A percentile compares a stretch with the other conserved stretches of the same genome.
Evolutionary conservation across 768 basidiomycete genomes (phyloP).

Genomic region (Zangia roseola): DNA sequence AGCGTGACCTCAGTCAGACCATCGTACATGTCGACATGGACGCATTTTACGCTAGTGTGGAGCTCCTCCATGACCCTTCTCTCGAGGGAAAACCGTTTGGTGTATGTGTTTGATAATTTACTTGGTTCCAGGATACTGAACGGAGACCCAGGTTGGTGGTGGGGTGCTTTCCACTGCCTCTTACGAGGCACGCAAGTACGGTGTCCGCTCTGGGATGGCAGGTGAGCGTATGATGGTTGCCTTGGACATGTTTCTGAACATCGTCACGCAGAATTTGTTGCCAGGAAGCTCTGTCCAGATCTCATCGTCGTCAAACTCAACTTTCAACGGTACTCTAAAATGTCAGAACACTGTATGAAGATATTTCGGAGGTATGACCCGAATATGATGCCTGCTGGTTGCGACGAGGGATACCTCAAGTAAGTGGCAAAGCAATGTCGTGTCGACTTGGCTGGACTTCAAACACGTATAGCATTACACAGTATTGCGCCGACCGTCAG

Average conservation of each 20-base stretch:
- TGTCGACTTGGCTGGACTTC: constrained; percentile 2
- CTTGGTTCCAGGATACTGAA: constrained; percentile 1
- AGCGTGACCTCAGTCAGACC: constrained; percentile 74
- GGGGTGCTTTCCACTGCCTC: constrained; percentile 89
- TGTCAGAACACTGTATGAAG: constrained; percentile 69
- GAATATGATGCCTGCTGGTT: constrained; percentile 70
- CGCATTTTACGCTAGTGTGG: constrained; percentile 85
- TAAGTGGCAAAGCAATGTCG: constrained; percentile 33
- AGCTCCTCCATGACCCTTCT: constrained; percentile 61
- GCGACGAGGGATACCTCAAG: constrained; percentile 94
- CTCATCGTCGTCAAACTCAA: constrained; percentile 66
- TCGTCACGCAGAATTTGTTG: constrained; percentile 68
- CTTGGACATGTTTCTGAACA: not conserved
- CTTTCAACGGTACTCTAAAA: constrained; percentile 62
- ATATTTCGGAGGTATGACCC: constrained; percentile 74
- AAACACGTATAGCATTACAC: constrained; percentile 62
- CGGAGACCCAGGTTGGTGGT: constrained; percentile 57
- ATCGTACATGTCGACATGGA: constrained; percentile 98
- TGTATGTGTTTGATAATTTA: constrained; percentile 37
- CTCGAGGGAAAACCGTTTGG: constrained; percentile 74
- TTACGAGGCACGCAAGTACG: constrained; percentile 88
- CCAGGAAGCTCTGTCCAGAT: constrained; percentile 90
- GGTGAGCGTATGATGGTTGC: constrained; percentile 40
- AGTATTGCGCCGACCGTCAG: constrained; percentile 69
- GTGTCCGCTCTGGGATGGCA: constrained; percentile 96